Evolutionary conservation across 257 asterid species (phyloP), one percentile per base, ranked within the genome.

Genomic region (Jaltomata sinuosa): DNA sequence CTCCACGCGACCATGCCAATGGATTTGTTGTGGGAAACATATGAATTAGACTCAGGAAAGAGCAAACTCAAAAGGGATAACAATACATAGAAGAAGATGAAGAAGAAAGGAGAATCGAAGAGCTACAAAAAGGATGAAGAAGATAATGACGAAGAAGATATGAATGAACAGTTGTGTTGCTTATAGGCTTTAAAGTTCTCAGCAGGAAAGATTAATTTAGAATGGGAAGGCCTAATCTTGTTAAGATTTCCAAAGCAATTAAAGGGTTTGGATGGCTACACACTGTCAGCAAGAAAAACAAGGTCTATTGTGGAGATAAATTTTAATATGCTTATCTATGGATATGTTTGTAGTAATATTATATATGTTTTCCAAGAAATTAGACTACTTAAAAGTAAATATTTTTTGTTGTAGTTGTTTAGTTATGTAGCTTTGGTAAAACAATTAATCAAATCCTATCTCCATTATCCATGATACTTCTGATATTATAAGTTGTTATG

Each of bases 191-290:
- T 97, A 3, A 95, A 92, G 65, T 83, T 96, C 54, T 94, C 99
- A 11, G 72, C 97, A 0, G 92, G 97, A 89, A 96, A 95, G 94
- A 90, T 95, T 97, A 93, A 89, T 83, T 54, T 92, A 83, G 96
- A 0, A 90, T 94, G 74, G 93, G 93, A 83, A 94, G 84, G 86
- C 98, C 95, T 38, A 93, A 91, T 85, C 92, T 96, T 49, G 89
- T 88, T 11, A 96, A 88, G 94, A 85, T 96, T 62, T 83, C 98
- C 0, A 96, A 94, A 87, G 98, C 95, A 69, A 89, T 96, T 47
- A 94, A 89, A 89, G 97, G 98, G 72, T 54, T 94, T 74, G 97
- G 98, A 31, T 97, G 99, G 99, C 65, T 96, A 89, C 95, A 90
- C 81, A 85, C 87, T 52, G 88, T 87, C 49, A 89, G 84, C 84